Evolutionary conservation across 78 protist genomes (phyloP), one percentile per base, ranked within the genome.

Genomic region (Creolimax fragrantissima): DNA sequence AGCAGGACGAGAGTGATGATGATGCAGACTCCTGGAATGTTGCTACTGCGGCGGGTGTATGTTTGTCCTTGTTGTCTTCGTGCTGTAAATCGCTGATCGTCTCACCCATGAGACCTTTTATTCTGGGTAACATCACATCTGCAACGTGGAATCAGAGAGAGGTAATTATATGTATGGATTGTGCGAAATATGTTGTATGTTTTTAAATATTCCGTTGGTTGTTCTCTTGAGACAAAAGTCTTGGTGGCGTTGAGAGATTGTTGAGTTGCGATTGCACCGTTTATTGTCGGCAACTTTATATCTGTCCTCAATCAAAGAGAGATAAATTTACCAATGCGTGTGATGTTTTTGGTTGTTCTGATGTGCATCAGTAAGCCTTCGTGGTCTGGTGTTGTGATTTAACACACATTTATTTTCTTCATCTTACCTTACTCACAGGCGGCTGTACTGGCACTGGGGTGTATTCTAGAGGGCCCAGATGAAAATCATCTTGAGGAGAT

Each of bases 1-100:
- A 5, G 3, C 35, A 3, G 42, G 89, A 90, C 44, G 96, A 95
- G 43, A 98, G 96, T 47, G 88, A 47, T 35, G 92, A 93, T n/a
- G 95, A 94, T 42, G 92, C 45, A 7, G 97, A 94, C 5, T 47
- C 86, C 2, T 96, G 95, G 97, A 96, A 94, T 85, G 42, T 94
- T 84, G 92, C 97, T 3, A 92, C 81, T 89, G 98, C 98, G 11
- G 98, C 98, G 5, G 95, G 93, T 11, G 81, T 94, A 2, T 96
- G 98, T 94, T 89, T 98, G 42, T 42, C 89, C 3, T 85, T 41
- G 11, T 42, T 97, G 11, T 92, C 98, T 4, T 2, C 11, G 58
- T 5, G 43, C n/a, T 67, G 95, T 89, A 92, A 83, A 3, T 95
- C 97, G 67, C 89, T 3, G 6, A 84, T 96, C 7, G 91, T 96